Evolutionary conservation across 768 basidiomycete species (phyloP), one percentile per base, ranked within the genome.

Genomic region (Hericium rajendrae): DNA sequence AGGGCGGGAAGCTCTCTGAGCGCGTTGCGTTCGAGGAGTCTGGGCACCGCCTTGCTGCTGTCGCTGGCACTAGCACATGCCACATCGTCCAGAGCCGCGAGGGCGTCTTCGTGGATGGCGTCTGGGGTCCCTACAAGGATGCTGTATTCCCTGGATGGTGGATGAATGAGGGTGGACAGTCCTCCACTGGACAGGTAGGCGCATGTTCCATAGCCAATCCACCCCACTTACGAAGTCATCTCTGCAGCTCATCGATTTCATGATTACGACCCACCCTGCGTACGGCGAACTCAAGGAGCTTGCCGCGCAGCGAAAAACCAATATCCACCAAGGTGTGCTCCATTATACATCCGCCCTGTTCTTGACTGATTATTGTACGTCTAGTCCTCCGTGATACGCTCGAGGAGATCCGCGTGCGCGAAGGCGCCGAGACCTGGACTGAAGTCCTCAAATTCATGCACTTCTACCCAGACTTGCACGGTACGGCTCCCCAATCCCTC

Each of bases 131-230:
- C 1, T 93, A 92, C 69, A 87, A 80, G 82, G 86, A 97, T 66
- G 85, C 92, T 6, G 79, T 94, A 37, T 94, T 97, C 72, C 85
- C 85, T 46, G 92, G 86, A 16, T 94, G 91, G 87, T 99, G 95
- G 97, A 97, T 97, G 93, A 99, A 94, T 66, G 97, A 99, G 72
- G 97, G 95, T 40, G 97, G 97, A 2, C 97, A 99, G 71, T 97
- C 94, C 8, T 94, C 94, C 1, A 99, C 97, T 0, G 97, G 97
- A n/a, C 91, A 93, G 72, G 87, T 87, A 54, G 51, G 72, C 60
- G 18, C 22, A 32, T 28, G 41, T 54, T 2, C 24, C 5, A 18
- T 5, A 8, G 32, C 24, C 22, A 2, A 11, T 13, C 50, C 9
- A 11, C 16, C 6, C 48, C 26, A n/a, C 52, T 46, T 26, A 32